A percentile compares a stretch with the other conserved stretches of the same genome.
These are phyloP conservation scores for Petunia secreta DNA, from an alignment of 257 asterid species.

Conservation along the genomic window DNA sequence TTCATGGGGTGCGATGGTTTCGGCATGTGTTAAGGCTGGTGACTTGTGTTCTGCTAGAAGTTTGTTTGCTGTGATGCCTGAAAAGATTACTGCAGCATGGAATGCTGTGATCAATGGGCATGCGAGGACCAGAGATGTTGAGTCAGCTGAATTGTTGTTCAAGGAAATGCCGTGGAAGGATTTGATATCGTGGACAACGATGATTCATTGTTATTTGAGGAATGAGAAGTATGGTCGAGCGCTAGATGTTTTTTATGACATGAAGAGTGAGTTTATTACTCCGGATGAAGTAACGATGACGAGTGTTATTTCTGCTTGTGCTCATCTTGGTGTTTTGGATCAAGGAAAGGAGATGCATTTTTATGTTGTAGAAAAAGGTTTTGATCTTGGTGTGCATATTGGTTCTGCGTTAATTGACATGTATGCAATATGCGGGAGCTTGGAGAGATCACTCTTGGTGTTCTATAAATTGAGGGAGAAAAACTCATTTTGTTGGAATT, in stretches of 20 bases:
- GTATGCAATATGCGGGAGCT: conserved; percentile 80
- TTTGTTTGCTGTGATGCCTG: conserved; percentile 70
- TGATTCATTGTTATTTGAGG: conserved; percentile 71
- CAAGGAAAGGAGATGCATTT: conserved; percentile 71
- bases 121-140: conserved; percentile 66
- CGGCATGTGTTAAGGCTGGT: conserved; percentile 55
- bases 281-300: conserved; percentile 87
- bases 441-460: conserved; percentile 67
- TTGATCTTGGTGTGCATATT: conserved; percentile 56
- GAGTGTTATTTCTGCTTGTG: conserved; percentile 78
- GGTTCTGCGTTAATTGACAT: conserved; percentile 86
- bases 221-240: conserved; percentile 56
- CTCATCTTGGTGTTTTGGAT: conserved; percentile 79
- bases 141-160: conserved; percentile 64
- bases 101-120: conserved; percentile 71
- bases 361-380: conserved; percentile 43
- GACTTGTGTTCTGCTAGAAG: conserved; percentile 57
- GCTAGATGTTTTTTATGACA: conserved; percentile 56
- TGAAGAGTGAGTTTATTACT: conserved; percentile 51
- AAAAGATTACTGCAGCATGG: conserved; percentile 59
- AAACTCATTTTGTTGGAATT: conserved; percentile 80
- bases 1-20: conserved; percentile 70
- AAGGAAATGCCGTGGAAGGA: conserved; percentile 53
- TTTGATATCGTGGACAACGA: conserved; percentile 89
- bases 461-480: conserved; percentile 67